phyloP scores from a whole-genome alignment of 1,284 basidiomycete genomes.

The Trametes pubescens region DNA sequence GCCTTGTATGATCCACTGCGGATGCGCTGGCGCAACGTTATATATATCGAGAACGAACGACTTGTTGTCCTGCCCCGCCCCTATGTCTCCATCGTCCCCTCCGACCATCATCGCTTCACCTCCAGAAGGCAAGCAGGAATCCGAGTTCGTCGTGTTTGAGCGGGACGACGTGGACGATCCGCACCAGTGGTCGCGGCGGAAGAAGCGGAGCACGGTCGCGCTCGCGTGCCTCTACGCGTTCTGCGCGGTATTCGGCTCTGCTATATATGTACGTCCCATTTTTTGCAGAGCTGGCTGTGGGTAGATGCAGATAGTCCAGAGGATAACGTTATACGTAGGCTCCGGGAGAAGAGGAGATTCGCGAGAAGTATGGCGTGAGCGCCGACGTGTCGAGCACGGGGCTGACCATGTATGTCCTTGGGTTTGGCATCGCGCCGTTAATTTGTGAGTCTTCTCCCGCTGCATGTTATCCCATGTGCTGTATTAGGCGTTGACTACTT shows the following conservation, averaged over 20 bases:
- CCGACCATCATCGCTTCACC: background rate
- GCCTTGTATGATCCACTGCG: background rate
- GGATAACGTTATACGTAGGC: conserved; percentile 27
- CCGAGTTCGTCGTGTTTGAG: conserved; percentile 21
- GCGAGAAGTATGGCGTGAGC: conserved; percentile 32
- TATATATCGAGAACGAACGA: background rate
- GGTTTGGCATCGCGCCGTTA: conserved; percentile 39
- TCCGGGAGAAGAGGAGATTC: conserved; percentile 37
- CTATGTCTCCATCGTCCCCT: background rate
- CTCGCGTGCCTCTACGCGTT: conserved; percentile 16
- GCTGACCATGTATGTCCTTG: conserved; percentile 40
- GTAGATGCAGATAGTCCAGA: background rate
- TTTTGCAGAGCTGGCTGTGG: background rate
- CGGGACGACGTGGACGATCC: conserved; percentile 23
- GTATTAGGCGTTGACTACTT: background rate
- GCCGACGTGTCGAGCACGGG: conserved; percentile 36
- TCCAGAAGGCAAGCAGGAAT: background rate
- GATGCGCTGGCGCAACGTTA: background rate
- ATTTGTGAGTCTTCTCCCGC: conserved; percentile 32
- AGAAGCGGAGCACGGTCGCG: conserved; percentile 15
- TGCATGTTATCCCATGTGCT: background rate
- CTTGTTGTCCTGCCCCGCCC: background rate
- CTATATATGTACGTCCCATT: conserved; percentile 21
- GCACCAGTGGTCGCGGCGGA: conserved; percentile 23
- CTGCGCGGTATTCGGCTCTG: conserved; percentile 27